phyloP scores from a whole-genome alignment of 345 rosid species.

The Arabidopsis suecica region DNA sequence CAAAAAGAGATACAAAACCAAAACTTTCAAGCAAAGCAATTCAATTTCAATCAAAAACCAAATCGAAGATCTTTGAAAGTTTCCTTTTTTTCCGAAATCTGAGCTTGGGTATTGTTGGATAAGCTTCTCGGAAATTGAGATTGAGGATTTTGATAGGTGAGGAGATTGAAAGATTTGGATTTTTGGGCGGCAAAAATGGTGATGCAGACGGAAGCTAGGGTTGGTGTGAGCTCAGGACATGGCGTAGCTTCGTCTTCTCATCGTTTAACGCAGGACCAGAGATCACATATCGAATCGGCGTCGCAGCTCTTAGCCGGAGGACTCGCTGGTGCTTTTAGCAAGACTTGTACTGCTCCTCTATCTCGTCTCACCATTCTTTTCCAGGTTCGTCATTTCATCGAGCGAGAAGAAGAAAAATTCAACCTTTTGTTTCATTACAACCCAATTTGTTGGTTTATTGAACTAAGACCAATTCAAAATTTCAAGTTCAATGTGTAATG shows the following conservation, averaged over 20 bases:
- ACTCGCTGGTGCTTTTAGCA: slow-evolving; percentile 91
- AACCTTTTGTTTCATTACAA: too few relatives aligned
- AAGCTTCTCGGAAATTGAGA: neutral
- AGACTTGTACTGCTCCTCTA: slow-evolving; percentile 96
- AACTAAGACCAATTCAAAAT: neutral
- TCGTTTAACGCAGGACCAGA: slow-evolving; percentile 56
- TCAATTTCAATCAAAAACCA: neutral
- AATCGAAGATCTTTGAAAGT: neutral
- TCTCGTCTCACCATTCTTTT: slow-evolving; percentile 96
- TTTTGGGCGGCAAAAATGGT: slow-evolving; percentile 38
- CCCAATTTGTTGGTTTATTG: neutral
- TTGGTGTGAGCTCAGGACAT: slow-evolving; percentile 71
- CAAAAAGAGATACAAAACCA: slow-evolving; percentile 29
- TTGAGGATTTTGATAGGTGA: neutral
- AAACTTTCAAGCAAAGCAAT: slow-evolving; percentile 37
- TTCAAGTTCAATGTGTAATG: slow-evolving; percentile 3
- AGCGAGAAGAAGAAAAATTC: neutral
- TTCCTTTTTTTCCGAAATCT: neutral
- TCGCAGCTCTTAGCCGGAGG: slow-evolving; percentile 94
- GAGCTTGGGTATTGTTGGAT: slow-evolving; percentile 12
- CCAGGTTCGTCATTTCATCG: slow-evolving; percentile 57
- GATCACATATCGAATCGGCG: slow-evolving; percentile 71
- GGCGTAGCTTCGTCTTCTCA: slow-evolving; percentile 56
- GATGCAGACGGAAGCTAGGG: slow-evolving; percentile 90
- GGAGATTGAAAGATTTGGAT: slow-evolving; percentile 12